A percentile compares a stretch with the other conserved stretches of the same genome.
phyloP scores from a whole-genome alignment of 352 stramenopile species.

The Globisporangium irregulare region DNA sequence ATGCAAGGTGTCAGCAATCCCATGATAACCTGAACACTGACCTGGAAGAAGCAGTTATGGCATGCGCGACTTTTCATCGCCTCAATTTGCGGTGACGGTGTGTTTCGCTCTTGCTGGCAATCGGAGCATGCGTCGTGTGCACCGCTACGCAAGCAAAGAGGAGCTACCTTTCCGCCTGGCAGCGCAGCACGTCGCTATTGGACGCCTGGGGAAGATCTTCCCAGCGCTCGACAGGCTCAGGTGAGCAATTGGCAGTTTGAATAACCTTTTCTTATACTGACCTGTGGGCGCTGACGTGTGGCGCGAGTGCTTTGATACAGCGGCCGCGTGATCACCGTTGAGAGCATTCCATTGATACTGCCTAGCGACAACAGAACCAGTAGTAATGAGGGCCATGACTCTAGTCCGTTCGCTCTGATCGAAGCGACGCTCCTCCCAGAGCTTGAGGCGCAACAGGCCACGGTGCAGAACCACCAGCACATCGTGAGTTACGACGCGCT shows the following conservation, averaged over 20 bases:
- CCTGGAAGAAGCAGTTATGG: not conserved
- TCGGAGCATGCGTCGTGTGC: not conserved
- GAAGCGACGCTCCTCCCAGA: conserved; percentile 5
- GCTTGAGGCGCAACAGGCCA: not conserved
- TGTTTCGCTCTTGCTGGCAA: not conserved
- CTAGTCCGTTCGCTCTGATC: not conserved
- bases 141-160: not conserved
- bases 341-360: conserved; percentile 8
- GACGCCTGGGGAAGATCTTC: conserved; percentile 37
- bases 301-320: not conserved
- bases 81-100: not conserved
- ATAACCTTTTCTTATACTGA: not conserved
- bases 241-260: conserved; percentile 11
- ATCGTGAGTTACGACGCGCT: conserved; percentile 7
- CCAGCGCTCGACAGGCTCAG: conserved; percentile 29
- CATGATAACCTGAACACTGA: not conserved
- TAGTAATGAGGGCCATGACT: not conserved
- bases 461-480: not conserved
- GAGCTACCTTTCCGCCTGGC: conserved; percentile 21
- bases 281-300: not conserved
- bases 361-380: too few relatives aligned
- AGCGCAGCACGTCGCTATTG: conserved; percentile 28
- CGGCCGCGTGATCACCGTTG: conserved; percentile 12
- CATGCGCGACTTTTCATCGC: not conserved
- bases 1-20: not conserved